Conservation (phyloP, 306 rosid genomes). For the Psophocarpus tetragonolobus region DNA sequence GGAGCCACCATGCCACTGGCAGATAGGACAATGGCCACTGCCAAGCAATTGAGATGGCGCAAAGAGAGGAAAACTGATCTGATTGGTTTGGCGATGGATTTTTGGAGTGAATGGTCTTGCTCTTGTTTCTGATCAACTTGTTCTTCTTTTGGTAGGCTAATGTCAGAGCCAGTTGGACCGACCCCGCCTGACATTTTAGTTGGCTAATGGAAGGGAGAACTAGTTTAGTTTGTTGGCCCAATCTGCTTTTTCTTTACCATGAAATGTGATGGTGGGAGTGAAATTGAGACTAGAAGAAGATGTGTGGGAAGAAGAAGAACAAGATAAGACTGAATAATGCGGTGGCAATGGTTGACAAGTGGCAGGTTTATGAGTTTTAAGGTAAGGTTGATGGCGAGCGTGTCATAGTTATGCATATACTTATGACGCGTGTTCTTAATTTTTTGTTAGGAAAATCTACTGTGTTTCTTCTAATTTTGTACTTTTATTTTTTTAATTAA, state of each 20-base stretch:
- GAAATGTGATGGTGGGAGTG: not conserved
- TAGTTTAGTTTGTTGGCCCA: not conserved
- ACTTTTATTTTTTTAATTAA: too few species aligned
- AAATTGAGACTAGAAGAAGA: not conserved
- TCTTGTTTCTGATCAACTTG: conserved; percentile 53
- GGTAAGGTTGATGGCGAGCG: not conserved
- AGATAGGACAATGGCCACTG: conserved; percentile 57
- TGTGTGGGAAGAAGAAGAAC: not conserved
- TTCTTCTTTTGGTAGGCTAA: conserved; percentile 57
- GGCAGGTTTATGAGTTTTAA: conserved; percentile 13
- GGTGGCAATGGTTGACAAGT: conserved; percentile 36
- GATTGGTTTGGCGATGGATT: conserved; percentile 14
- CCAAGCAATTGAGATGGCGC: conserved; percentile 68
- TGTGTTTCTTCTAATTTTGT: too few species aligned
- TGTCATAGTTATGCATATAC: conserved; percentile 12
- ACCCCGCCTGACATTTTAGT: conserved; percentile 82
- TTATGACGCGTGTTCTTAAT: not conserved
- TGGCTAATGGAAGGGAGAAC: not conserved
- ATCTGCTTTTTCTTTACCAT: not conserved
- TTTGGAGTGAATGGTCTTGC: conserved; percentile 25
- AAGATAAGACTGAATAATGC: conserved; percentile 24
- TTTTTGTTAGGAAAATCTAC: too few species aligned
- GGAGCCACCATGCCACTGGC: conserved; percentile 80
- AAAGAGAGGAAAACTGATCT: conserved; percentile 50
- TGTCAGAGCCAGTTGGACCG: conserved; percentile 66